Percentiles rank a stretch among this genome's conserved stretches.
Evolutionary conservation across 495 filamentous ascomycete species (phyloP).

Genomic region (Pyrenula massariospora): DNA sequence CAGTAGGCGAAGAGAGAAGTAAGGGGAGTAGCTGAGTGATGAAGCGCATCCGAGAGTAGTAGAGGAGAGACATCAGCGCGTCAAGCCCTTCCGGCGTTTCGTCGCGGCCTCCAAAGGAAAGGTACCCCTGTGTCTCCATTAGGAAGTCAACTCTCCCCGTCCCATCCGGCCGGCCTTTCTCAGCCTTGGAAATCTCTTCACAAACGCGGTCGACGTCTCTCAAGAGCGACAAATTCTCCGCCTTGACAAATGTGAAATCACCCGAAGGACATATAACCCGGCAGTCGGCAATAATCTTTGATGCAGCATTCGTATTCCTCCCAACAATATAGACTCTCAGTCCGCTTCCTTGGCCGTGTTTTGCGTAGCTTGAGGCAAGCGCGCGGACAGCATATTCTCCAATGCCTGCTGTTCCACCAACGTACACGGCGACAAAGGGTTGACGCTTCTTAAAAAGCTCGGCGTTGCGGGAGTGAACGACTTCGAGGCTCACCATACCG

Average conservation of each 20-base stretch:
- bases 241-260: constrained; percentile 15
- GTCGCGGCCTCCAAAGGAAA: not conserved
- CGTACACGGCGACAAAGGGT: constrained; percentile 12
- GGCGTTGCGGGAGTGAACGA: constrained; percentile 7
- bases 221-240: constrained; percentile 14
- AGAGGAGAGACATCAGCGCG: constrained; percentile 13
- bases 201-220: constrained; percentile 18
- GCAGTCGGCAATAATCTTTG: constrained; percentile 10
- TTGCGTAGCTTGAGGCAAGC: constrained; percentile 6
- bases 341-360: constrained; percentile 1
- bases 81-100: constrained; percentile 15
- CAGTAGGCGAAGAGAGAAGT: constrained; percentile 7
- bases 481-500: constrained; percentile 11
- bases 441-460: constrained; percentile 2
- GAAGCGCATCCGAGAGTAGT: constrained; percentile 20
- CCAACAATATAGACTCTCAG: constrained; percentile 13
- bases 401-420: constrained; percentile 14
- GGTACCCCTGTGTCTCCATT: constrained; percentile 16
- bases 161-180: constrained; percentile 2
- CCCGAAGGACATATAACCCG: constrained; percentile 4
- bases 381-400: constrained; percentile 10
- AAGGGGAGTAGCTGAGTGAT: constrained; percentile 13
- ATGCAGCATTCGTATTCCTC: constrained; percentile 9
- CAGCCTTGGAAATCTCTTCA: constrained; percentile 11
- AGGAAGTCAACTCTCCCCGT: constrained; percentile 14